Base-by-base conservation (phyloP, 257 asterid species). In the Phtheirospermum japonicum region DNA sequence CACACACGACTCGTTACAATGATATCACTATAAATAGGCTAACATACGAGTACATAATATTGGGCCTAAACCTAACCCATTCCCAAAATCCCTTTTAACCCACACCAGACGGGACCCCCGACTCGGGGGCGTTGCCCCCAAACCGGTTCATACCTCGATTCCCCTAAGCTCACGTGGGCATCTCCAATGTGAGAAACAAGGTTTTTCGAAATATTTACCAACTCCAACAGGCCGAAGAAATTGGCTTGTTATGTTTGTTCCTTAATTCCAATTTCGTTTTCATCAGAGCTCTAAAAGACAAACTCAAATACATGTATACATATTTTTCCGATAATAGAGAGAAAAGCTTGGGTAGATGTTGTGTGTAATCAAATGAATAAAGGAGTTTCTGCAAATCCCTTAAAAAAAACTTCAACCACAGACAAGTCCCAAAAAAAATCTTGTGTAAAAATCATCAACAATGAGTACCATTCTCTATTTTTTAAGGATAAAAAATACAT, bases 331-430 rank as follows among this genome's bases (percentile, higher is more conserved):
- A 53, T 73, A 43, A 66, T 76, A 92, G 99, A 86, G 71, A 83
- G 89, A 70, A 83, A 85, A 71, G 94, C 87, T 66, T 88, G 95
- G 37, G 77, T 89, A 32, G 96, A 86, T 71, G 95, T 87, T 70
- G 72, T 89, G 31, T 92, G 99, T 97, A 82, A 80, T 77, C 83
- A 89, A 81, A 92, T 92, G 97, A 92, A 79, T 60, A 89, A 92
- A 73, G 99, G 97, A 59, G 81, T 83, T 45, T 75, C 99, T 40
- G 56, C 71, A 85, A 78, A 71, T 66, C 86, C 67, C 83, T 89
- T 28, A 71, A 86, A 63, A 64, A 80, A 69, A 64, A 70, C 71
- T 54, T 51, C 82, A 23, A 55, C 40, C 28, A 65, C 65, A 58
- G 77, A 72, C 53, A 85, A 66, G 74, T 53, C 74, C 55, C 45